phyloP scores from a whole-genome alignment of 2,329 filamentous ascomycete genomes.

The Coniochaeta hoffmannii region DNA sequence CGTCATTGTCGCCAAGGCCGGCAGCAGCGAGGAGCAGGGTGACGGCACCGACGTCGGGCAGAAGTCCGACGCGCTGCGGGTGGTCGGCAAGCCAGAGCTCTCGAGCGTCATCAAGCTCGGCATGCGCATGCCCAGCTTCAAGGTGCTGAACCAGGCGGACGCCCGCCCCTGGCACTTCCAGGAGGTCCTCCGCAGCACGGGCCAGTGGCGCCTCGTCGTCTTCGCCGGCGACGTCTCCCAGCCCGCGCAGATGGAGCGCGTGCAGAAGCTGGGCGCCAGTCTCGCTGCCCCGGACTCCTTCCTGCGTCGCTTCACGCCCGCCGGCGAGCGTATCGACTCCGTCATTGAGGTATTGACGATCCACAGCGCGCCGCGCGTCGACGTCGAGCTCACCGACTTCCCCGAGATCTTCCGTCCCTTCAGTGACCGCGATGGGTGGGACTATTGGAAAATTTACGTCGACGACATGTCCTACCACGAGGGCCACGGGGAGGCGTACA shows the following conservation, averaged over 20 bases:
- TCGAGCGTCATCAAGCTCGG: conserved; percentile 39
- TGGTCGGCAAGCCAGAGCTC: conserved; percentile 28
- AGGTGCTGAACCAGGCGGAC: conserved; percentile 54
- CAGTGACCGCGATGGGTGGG: conserved; percentile 39
- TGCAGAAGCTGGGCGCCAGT: conserved; percentile 38
- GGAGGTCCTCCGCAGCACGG: conserved; percentile 45
- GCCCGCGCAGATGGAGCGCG: conserved; percentile 30
- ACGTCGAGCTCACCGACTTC: conserved; percentile 43
- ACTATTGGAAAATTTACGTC: conserved; percentile 49
- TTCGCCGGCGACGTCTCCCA: conserved; percentile 52
- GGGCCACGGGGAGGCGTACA: conserved; percentile 42
- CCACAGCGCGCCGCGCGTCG: conserved; percentile 43
- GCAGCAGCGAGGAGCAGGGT: conserved; percentile 21
- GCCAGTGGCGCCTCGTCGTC: conserved; percentile 50
- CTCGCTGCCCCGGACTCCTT: conserved; percentile 30
- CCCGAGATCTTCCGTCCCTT: conserved; percentile 41
- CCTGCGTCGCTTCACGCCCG: conserved; percentile 27
- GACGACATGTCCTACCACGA: conserved; percentile 48
- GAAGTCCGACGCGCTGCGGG: conserved; percentile 4
- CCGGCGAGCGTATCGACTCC: conserved; percentile 12
- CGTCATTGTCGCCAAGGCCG: conserved; percentile 46
- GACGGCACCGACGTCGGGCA: conserved; percentile 1
- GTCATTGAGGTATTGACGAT: conserved; percentile 55
- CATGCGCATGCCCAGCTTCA: conserved; percentile 50
- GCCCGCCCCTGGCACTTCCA: conserved; percentile 50